phyloP scores from a whole-genome alignment of 1,284 basidiomycete genomes.

The Ustilago cynodontis region DNA sequence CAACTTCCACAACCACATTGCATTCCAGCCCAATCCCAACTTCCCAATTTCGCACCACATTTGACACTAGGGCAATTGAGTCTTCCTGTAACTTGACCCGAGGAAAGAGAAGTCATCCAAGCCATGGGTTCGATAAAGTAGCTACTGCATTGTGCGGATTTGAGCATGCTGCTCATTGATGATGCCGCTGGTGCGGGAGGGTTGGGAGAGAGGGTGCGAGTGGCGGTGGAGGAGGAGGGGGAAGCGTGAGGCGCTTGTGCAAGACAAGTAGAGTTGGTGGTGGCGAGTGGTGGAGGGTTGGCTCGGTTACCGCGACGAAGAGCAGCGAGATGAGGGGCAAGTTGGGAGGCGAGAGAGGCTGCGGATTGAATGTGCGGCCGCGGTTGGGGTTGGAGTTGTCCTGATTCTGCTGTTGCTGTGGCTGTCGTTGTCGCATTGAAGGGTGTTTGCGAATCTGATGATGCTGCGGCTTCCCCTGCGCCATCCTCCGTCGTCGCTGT shows the following conservation, averaged over 20 bases:
- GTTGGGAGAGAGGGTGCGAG: too few relatives aligned
- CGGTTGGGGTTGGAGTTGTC: neutral
- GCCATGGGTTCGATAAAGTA: constrained; percentile 98
- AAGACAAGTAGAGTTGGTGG: too few relatives aligned
- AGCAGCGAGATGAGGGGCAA: constrained; percentile 62
- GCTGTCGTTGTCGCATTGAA: neutral
- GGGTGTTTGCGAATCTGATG: neutral
- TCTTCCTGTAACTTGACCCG: constrained; percentile 84
- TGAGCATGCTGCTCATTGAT: constrained; percentile 41
- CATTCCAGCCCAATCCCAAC: constrained; percentile 95
- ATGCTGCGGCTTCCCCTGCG: neutral
- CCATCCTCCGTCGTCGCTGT: too few relatives aligned
- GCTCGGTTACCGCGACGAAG: constrained; percentile 45
- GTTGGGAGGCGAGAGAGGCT: constrained; percentile 48
- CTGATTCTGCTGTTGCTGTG: constrained; percentile 1
- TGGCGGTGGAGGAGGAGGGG: neutral
- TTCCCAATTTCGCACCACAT: constrained; percentile 90
- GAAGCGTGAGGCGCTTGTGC: neutral
- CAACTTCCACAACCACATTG: constrained; percentile 80
- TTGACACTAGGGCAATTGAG: constrained; percentile 90
- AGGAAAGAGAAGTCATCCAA: constrained; percentile 90
- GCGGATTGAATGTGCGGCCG: constrained; percentile 48
- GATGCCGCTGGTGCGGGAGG: neutral
- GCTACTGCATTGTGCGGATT: constrained; percentile 81
- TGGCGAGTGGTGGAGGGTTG: constrained; percentile 8